These are phyloP conservation scores for Craspedostauros australis DNA, from an alignment of 108 stramenopile species.

Conservation along the genomic window DNA sequence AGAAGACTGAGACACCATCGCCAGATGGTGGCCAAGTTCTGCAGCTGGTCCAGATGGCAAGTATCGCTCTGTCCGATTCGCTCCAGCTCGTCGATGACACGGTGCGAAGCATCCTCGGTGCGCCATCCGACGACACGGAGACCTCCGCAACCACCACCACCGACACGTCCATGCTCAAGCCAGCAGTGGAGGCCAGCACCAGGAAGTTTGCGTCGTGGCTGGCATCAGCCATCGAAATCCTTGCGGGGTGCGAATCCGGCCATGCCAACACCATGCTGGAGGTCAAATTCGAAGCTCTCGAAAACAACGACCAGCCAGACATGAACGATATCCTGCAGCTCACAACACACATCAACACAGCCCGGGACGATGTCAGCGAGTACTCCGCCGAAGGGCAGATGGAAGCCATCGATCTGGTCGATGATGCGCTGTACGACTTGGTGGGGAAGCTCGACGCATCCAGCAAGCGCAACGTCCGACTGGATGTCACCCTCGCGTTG, in stretches of 20 bases:
- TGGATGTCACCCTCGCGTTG: constrained; percentile 33
- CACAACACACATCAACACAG: background rate
- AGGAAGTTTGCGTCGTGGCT: constrained; percentile 66
- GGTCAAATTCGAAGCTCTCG: constrained; percentile 14
- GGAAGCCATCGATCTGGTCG: too few relatives aligned
- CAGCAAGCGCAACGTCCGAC: background rate
- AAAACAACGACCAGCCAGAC: constrained; percentile 14
- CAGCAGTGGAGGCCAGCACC: constrained; percentile 62
- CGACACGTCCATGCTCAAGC: constrained; percentile 51
- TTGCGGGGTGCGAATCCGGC: constrained; percentile 64
- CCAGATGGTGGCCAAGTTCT: too few relatives aligned
- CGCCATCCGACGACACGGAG: constrained; percentile 2
- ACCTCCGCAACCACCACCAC: constrained; percentile 16
- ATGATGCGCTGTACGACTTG: background rate
- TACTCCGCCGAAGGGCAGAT: background rate
- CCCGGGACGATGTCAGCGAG: constrained; percentile 4
- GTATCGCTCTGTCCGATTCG: constrained; percentile 67
- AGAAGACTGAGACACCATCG: constrained; percentile 19
- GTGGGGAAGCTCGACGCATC: background rate
- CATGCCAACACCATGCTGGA: constrained; percentile 26
- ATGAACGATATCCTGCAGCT: constrained; percentile 2
- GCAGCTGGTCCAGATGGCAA: constrained; percentile 57
- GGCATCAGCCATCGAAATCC: constrained; percentile 54
- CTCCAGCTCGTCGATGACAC: constrained; percentile 81
- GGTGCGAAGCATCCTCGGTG: constrained; percentile 47